Conservation (phyloP, 306 rosid species). For the Lathyrus tuberosus region DNA sequence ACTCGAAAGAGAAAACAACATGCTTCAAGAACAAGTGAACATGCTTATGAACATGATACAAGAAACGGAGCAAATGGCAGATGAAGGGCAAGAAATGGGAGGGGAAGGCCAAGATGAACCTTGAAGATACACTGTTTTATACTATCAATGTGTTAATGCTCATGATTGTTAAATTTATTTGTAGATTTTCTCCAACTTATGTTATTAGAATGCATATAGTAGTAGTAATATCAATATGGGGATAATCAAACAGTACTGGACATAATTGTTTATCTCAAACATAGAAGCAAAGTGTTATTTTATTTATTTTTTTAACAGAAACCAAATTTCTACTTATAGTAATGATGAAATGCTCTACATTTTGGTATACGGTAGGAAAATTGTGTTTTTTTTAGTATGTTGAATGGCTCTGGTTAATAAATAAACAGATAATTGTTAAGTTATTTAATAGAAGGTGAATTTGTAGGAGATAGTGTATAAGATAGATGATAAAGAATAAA, state of each 20-base stretch:
- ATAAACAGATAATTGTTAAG: too few relatives aligned
- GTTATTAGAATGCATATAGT: constrained; percentile 32
- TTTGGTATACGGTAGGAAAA: too few relatives aligned
- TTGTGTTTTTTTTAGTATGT: too few relatives aligned
- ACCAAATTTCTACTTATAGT: neutral
- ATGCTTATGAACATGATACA: constrained; percentile 93
- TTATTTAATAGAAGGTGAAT: too few relatives aligned
- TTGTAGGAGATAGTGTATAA: too few relatives aligned
- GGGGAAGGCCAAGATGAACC: constrained; percentile 60
- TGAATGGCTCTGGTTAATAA: too few relatives aligned
- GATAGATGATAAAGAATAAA: too few relatives aligned
- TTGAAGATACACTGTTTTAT: constrained; percentile 17
- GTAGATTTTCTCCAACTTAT: constrained; percentile 40
- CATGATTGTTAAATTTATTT: constrained; percentile 47
- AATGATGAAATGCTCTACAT: neutral
- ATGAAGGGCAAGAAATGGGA: constrained; percentile 45
- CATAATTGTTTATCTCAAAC: neutral
- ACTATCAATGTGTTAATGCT: neutral
- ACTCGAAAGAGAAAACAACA: constrained; percentile 73
- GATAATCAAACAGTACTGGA: constrained; percentile 10
- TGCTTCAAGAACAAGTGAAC: constrained; percentile 79
- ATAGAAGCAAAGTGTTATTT: neutral
- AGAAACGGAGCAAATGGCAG: constrained; percentile 62
- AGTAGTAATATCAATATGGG: neutral
- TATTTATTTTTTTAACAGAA: neutral